These are phyloP conservation scores for Nicotiana noctiflora DNA, from an alignment of 257 asterid genomes.

Conservation along the genomic window DNA sequence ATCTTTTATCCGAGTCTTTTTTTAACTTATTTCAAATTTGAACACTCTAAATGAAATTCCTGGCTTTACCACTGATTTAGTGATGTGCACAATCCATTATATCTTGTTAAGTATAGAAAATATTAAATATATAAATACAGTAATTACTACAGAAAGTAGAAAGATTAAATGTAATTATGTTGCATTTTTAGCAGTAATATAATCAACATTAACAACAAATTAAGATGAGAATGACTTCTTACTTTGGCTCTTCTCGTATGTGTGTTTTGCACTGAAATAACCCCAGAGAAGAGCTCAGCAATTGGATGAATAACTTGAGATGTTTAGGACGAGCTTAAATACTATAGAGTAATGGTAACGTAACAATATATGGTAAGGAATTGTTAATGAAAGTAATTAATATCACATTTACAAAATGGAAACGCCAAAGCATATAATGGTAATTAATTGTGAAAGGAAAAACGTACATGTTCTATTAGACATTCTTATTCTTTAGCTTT, in stretches of 20 bases:
- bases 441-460: neutral
- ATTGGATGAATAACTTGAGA: neutral
- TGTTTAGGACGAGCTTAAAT: neutral
- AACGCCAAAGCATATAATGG: neutral
- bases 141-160: neutral
- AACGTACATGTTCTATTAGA: neutral
- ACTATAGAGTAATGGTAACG: neutral
- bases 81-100: no score
- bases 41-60: no score
- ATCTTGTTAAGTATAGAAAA: neutral
- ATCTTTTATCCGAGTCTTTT: no score
- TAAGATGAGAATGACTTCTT: neutral
- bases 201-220: neutral
- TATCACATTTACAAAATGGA: neutral
- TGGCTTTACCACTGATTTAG: no score
- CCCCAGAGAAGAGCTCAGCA: neutral
- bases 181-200: neutral
- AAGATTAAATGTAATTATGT: neutral
- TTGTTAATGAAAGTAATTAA: conserved; percentile 5
- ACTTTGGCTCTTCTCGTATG: neutral
- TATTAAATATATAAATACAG: no score
- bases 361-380: neutral
- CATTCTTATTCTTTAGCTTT: no score
- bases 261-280: neutral
- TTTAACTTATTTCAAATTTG: no score